Evolutionary conservation across 1,139 yeast species (phyloP).

Genomic region (Geotrichum restrictum): DNA sequence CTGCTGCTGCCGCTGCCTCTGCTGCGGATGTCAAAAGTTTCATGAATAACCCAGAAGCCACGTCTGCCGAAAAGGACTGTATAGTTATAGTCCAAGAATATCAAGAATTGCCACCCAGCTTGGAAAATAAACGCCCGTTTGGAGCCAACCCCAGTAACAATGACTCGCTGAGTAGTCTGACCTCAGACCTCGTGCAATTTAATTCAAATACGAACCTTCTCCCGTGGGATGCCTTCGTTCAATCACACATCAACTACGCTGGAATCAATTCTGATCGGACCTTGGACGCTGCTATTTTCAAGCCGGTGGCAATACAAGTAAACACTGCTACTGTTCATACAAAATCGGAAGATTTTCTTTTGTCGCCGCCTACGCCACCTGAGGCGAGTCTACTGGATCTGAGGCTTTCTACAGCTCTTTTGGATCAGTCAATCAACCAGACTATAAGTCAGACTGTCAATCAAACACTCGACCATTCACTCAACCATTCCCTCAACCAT

Average conservation of each 20-base stretch:
- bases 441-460: no score
- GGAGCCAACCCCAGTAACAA: not conserved
- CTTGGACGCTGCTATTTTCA: not conserved
- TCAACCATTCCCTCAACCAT: no score
- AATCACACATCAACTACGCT: not conserved
- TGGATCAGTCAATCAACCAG: not conserved
- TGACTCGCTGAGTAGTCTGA: constrained; percentile 6
- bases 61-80: constrained; percentile 4
- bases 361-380: not conserved
- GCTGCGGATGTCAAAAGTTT: not conserved
- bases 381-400: not conserved
- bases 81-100: constrained; percentile 8
- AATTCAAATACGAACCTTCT: constrained; percentile 1
- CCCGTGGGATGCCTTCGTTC: constrained; percentile 10
- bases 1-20: not conserved
- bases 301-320: not conserved
- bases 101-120: constrained; percentile 6
- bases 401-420: not conserved
- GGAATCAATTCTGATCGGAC: not conserved
- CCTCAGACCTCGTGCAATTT: not conserved
- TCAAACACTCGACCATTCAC: no score
- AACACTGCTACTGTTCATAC: not conserved
- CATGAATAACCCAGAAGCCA: no score
- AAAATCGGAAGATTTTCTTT: not conserved
- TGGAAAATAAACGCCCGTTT: constrained; percentile 1